Percentiles rank a stretch among this genome's conserved stretches.
Evolutionary conservation across 1,284 basidiomycete genomes (phyloP).

Genomic region (Tetrapyrgos nigripes): DNA sequence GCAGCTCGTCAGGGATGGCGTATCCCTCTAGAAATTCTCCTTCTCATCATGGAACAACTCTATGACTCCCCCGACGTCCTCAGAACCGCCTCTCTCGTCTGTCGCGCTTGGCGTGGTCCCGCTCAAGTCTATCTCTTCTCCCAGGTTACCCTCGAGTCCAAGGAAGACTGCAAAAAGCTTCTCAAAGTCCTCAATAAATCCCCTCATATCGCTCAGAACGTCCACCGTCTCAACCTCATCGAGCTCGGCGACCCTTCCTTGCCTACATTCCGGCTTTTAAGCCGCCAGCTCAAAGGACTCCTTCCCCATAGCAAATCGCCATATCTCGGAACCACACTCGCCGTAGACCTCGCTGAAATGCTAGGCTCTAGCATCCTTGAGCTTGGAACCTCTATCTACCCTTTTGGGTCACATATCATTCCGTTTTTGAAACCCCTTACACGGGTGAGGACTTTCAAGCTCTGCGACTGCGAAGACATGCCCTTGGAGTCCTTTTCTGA

Average conservation of each 20-base stretch:
- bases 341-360: no score
- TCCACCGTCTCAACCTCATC: neutral
- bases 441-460: no score
- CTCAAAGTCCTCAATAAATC: neutral
- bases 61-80: neutral
- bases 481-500: no score
- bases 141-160: neutral
- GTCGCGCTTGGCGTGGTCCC: neutral
- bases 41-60: neutral
- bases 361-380: no score
- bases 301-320: no score
- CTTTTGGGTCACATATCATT: no score
- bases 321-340: no score
- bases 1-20: neutral
- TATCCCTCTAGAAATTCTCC: neutral
- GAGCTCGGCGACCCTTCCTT: neutral
- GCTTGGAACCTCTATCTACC: no score
- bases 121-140: neutral
- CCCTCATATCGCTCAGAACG: neutral
- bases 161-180: neutral
- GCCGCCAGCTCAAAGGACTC: no score
- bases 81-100: neutral
- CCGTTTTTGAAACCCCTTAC: no score
- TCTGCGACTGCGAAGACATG: no score
- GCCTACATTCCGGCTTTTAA: no score